Evolutionary conservation across 2,329 filamentous ascomycete genomes (phyloP), one percentile per base, ranked within the genome.

Genomic region (Botrytis aclada): DNA sequence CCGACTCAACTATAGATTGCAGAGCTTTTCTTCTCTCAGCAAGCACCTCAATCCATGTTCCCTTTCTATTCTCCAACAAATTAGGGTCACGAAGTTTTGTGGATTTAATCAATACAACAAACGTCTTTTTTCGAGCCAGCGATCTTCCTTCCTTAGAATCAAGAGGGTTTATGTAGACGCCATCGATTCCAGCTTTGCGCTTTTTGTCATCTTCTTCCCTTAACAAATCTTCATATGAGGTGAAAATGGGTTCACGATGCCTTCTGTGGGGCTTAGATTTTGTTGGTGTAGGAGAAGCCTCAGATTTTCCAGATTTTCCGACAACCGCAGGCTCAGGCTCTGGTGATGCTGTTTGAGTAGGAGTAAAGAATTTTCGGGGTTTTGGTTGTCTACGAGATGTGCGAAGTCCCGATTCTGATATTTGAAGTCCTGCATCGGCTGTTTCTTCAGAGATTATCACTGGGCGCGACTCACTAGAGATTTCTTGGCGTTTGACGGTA

Each of bases 71-170:
- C 29, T 71, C 71, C 9, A 78, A 51, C 60, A 73, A 76, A 18
- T 71, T 34, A 25, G 74, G 71, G 61, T 76, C 61, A 37, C 78
- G 79, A 39, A 82, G 74, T 63, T 79, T 79, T 16, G 78, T 74
- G 0, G 76, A 79, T 54, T 75, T 79, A 62, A 82, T 80, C 4
- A 81, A 74, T 2, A 80, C 73, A 37, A 83, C 78, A 8, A 79
- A 66, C 18, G 80, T 80, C 77, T 81, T 79, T 74, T 77, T 79
- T 41, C 65, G 47, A 69, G 65, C 47, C 29, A 69, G n/a, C 77
- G 77, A 20, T 81, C 79, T 6, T 82, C 81, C 37, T 76, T 78
- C 29, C 71, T 20, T 54, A 22, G 73, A 65, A 51, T 67, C 72
- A 61, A 64, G 41, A 10, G 73, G 75, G 37, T 76, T 73, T 18